Conservation (phyloP, 1,284 basidiomycete species). For the Papiliotrema nemorosa region DNA sequence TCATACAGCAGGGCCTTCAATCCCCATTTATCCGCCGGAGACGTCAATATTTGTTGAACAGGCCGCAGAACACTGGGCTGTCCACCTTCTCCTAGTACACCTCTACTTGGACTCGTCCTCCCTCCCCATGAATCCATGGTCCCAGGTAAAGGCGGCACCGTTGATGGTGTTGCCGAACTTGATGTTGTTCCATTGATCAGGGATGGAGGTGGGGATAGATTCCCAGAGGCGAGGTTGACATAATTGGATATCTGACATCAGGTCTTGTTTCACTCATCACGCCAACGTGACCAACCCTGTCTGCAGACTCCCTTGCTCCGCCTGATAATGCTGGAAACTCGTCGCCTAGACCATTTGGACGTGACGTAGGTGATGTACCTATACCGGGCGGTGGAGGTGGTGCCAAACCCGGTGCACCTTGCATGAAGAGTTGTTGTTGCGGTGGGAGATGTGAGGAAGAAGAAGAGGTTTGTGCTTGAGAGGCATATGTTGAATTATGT, state of each 20-base stretch:
- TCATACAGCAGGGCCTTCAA: conserved; percentile 81
- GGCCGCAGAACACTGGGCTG: conserved; percentile 66
- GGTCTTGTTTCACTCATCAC: conserved; percentile 1
- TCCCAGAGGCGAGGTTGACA: background rate
- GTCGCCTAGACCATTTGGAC: conserved; percentile 34
- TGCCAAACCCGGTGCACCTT: conserved; percentile 28
- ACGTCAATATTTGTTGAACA: conserved; percentile 88
- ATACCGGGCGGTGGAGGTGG: conserved; percentile 47
- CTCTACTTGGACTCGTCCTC: conserved; percentile 45
- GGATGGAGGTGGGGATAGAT: conserved; percentile 14
- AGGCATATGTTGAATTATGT: conserved; percentile 34
- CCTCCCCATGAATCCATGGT: conserved; percentile 33
- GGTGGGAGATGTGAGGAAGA: conserved; percentile 42
- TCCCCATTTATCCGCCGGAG: conserved; percentile 94
- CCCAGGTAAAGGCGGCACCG: conserved; percentile 26
- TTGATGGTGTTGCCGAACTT: conserved; percentile 29
- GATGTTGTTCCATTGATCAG: conserved; percentile 29
- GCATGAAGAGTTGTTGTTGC: conserved; percentile 30
- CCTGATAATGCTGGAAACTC: conserved; percentile 47
- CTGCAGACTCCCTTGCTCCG: conserved; percentile 26
- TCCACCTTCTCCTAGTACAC: too few species aligned
- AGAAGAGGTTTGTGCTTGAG: conserved; percentile 31
- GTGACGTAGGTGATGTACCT: conserved; percentile 14
- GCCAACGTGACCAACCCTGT: conserved; percentile 20
- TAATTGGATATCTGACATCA: conserved; percentile 27